Evolutionary conservation across 2,329 filamentous ascomycete genomes (phyloP).

Genomic region (Aspergillus novoparasiticus): DNA sequence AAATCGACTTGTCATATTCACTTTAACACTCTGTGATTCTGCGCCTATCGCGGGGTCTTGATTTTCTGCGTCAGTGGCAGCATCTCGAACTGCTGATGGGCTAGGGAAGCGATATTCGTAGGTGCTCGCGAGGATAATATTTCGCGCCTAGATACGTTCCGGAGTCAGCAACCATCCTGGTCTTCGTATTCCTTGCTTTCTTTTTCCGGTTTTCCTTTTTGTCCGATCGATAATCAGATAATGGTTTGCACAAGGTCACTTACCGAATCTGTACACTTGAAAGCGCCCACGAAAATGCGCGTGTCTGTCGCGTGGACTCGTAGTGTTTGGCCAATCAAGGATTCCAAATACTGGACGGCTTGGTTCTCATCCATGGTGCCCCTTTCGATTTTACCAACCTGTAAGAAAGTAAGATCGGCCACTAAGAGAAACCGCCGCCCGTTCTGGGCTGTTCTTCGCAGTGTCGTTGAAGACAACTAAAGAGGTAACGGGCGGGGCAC

Average conservation of each 20-base stretch:
- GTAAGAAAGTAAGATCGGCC: constrained; percentile 8
- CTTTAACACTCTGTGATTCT: constrained; percentile 47
- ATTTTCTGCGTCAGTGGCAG: constrained; percentile 37
- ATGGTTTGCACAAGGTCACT: constrained; percentile 31
- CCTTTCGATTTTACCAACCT: background rate
- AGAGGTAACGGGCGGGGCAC: background rate
- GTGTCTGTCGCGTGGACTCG: constrained; percentile 79
- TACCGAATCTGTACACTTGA: constrained; percentile 95
- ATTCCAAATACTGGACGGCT: constrained; percentile 46
- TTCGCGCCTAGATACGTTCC: constrained; percentile 66
- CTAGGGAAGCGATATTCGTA: constrained; percentile 86
- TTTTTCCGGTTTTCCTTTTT: constrained; percentile 1
- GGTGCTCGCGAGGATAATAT: constrained; percentile 81
- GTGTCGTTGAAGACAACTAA: background rate
- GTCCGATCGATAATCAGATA: constrained; percentile 12
- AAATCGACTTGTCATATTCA: constrained; percentile 81
- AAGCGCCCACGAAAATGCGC: constrained; percentile 83
- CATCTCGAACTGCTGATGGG: constrained; percentile 48
- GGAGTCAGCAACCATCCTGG: constrained; percentile 18
- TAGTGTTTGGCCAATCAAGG: constrained; percentile 76
- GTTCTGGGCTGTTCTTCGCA: constrained; percentile 15
- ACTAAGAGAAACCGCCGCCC: constrained; percentile 7
- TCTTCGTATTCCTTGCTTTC: constrained; percentile 11
- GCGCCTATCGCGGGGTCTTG: constrained; percentile 20
- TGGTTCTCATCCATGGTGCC: constrained; percentile 36